Conservation (phyloP, 2,329 filamentous ascomycete genomes). For the Stachybotrys elegans region DNA sequence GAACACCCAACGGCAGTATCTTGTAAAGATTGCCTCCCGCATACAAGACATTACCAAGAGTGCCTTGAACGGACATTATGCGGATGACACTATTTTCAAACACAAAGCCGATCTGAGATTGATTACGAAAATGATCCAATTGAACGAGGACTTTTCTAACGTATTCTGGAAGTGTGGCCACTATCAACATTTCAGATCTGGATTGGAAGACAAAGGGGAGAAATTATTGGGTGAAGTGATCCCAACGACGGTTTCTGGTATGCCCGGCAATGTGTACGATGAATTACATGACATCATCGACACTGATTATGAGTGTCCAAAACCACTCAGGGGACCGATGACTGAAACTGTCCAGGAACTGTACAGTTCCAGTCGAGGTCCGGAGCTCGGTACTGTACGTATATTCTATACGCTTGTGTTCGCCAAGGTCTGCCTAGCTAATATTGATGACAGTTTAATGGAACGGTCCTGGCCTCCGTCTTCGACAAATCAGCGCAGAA, state of each 20-base stretch:
- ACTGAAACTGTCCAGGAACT: constrained; percentile 1
- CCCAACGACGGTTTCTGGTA: neutral
- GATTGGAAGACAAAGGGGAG: constrained; percentile 6
- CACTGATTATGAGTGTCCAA: neutral
- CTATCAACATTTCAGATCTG: constrained; percentile 5
- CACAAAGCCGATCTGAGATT: constrained; percentile 21
- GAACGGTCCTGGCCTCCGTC: constrained; percentile 32
- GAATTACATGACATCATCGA: neutral
- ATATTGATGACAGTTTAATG: constrained; percentile 23
- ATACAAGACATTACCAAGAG: constrained; percentile 22
- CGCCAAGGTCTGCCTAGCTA: neutral
- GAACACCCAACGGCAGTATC: constrained; percentile 26
- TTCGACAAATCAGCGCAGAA: constrained; percentile 51
- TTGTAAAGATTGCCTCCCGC: constrained; percentile 25
- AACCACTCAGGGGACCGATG: neutral
- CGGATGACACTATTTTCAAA: constrained; percentile 22
- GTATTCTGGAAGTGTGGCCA: constrained; percentile 20
- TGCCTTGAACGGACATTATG: constrained; percentile 31
- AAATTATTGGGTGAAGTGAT: neutral
- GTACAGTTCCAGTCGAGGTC: neutral
- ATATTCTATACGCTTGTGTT: constrained; percentile 5
- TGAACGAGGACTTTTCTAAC: constrained; percentile 30
- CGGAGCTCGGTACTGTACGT: constrained; percentile 3
- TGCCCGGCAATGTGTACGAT: neutral
- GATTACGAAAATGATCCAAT: constrained; percentile 30